These are phyloP conservation scores for Russula earlei DNA, from an alignment of 768 basidiomycete species.

Conservation along the genomic window DNA sequence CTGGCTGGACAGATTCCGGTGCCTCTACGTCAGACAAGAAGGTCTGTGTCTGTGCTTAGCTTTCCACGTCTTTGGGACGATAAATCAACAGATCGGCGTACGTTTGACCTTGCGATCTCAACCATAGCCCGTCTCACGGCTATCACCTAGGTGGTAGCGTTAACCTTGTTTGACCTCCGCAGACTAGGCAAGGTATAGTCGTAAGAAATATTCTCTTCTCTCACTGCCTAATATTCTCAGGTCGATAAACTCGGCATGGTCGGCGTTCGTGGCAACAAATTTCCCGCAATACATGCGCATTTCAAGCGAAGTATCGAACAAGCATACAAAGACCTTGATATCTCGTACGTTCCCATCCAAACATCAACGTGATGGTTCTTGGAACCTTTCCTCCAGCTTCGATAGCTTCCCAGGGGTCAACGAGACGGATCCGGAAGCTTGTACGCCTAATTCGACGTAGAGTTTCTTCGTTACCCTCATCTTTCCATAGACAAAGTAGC, in stretches of 20 bases:
- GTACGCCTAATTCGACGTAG: constrained; percentile 36
- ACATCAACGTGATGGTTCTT: neutral
- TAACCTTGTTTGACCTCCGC: constrained; percentile 85
- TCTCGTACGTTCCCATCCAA: constrained; percentile 41
- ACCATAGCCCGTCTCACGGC: constrained; percentile 16
- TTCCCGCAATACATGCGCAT: constrained; percentile 76
- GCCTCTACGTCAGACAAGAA: constrained; percentile 94
- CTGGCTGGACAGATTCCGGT: constrained; percentile 88
- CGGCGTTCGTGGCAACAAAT: constrained; percentile 81
- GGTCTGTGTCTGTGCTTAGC: constrained; percentile 41
- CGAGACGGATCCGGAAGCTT: constrained; percentile 67
- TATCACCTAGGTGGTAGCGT: constrained; percentile 62
- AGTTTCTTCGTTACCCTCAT: neutral
- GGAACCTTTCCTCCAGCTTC: constrained; percentile 40
- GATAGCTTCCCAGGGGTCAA: constrained; percentile 68
- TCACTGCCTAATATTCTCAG: constrained; percentile 27
- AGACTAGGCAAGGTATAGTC: constrained; percentile 61
- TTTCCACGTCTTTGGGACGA: neutral
- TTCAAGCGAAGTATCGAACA: constrained; percentile 72
- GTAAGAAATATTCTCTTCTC: constrained; percentile 8
- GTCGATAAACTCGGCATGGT: constrained; percentile 77
- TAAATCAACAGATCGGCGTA: constrained; percentile 55
- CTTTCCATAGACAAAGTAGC: constrained; percentile 59
- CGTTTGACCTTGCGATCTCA: constrained; percentile 25
- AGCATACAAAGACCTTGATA: constrained; percentile 83